Percentiles rank a stretch among this genome's conserved stretches.
phyloP scores from a whole-genome alignment of 257 asterid species.

The Ligustrum vulgare region DNA sequence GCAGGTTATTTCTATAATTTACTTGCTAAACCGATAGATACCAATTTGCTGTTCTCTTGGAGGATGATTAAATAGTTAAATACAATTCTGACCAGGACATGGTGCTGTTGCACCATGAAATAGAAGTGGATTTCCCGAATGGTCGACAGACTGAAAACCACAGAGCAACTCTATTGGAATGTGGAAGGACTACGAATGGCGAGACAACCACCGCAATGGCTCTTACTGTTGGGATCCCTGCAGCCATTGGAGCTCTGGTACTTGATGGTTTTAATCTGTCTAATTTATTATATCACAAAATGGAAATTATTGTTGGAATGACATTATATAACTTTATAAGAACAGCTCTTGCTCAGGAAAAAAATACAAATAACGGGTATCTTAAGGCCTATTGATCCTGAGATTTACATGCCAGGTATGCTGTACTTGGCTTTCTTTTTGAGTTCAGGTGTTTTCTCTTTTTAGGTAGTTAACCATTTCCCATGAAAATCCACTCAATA shows the following conservation, averaged over 20 bases:
- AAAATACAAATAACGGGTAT: slow-evolving; percentile 66
- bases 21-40: neutral
- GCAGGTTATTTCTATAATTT: slow-evolving; percentile 41
- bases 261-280: slow-evolving; percentile 15
- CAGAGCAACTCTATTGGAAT: slow-evolving; percentile 72
- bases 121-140: slow-evolving; percentile 72
- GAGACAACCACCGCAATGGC: slow-evolving; percentile 80
- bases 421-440: slow-evolving; percentile 16
- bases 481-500: neutral
- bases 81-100: slow-evolving; percentile 53
- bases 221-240: slow-evolving; percentile 90
- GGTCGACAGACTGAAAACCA: slow-evolving; percentile 58
- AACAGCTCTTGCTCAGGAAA: slow-evolving; percentile 69
- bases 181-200: slow-evolving; percentile 57
- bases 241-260: slow-evolving; percentile 96
- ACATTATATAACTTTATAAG: neutral
- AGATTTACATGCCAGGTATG: slow-evolving; percentile 79
- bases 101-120: slow-evolving; percentile 92
- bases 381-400: slow-evolving; percentile 72
- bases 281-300: neutral
- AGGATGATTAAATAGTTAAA: slow-evolving; percentile 1
- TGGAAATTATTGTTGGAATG: neutral
- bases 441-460: slow-evolving; percentile 4
- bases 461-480: neutral
- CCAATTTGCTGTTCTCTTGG: neutral